Base-by-base conservation (phyloP, 208 protist species). In the Zelonia costaricensis region DNA sequence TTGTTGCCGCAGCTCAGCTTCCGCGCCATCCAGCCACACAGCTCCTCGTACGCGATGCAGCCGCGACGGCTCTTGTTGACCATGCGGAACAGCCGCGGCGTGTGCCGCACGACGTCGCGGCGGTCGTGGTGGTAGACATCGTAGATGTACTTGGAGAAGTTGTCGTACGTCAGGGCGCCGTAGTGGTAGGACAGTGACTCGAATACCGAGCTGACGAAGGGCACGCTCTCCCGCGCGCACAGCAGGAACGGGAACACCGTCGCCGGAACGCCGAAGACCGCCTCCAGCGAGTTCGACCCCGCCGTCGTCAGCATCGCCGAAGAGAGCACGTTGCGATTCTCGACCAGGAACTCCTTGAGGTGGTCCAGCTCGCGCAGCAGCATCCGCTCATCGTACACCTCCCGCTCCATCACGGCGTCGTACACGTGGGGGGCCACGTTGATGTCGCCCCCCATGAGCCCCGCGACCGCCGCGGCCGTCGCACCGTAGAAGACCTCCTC, bases 241-340 rank as follows among this genome's bases (percentile, higher is more conserved):
- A 80, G 61, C 27, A 95, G 68, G 46, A 95, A 93, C 0, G 89
- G 78, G 46, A 95, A 95, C 16, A 93, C 84, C 13, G 86, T 95
- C 22, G 89, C 80, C 1, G 89, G 89, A 1, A 86, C 81, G 30
- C 89, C 89, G 69, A 95, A 95, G 22, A 95, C 86, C 3, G 77
- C 82, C 63, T 95, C 89, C 16, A 95, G 78, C 31, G 72, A 47
- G 62, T 95, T 95, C 5, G 86, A 84, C 1, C 86, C 86, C 4
- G 66, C 22, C 23, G 82, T 44, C 1, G 86, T 95, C 31, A 92
- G 78, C 45, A 82, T 75, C 31, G 89, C 83, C 0, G 81, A 92
- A 13, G 62, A 88, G 8, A 95, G 76, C 10, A 76, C 70, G 59
- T 84, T 67, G 53, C 84, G 74, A 62, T 95, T 47, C n/a, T 92